Evolutionary conservation across 768 basidiomycete genomes (phyloP), one percentile per base, ranked within the genome.

Genomic region (Amanita rubescens): DNA sequence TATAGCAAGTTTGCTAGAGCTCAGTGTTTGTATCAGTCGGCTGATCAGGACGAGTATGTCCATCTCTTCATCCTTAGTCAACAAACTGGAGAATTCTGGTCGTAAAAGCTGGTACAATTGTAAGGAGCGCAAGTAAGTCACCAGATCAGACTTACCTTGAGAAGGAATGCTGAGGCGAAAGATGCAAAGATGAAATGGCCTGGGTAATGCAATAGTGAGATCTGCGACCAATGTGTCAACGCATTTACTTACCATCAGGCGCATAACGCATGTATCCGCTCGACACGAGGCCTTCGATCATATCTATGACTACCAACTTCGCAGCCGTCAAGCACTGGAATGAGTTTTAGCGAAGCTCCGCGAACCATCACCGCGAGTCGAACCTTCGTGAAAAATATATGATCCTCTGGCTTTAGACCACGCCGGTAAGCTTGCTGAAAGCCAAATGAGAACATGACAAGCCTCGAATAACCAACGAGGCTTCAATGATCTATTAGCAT

Each of bases 371-470:
- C 0, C 27, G n/a, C 6, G 9, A 10, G 25, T 5, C 51, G 43
- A 27, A 34, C 88, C 75, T 82, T 85, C 52, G 72, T 77, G 57
- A 90, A 82, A 65, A 86, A 85, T 19, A 88, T 62, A 15, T 80
- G 67, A 63, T 89, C 86, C 1, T 75, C 76, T 1, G 73, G 66
- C 56, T 81, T 74, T 25, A 87, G 76, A 1, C 87, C 85, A 7
- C 84, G 78, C 58, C 84, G 79, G 65, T 80, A 89, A 1, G 87
- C 87, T 59, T 90, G 84, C 58, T 91, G 88, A 69, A 90, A 90
- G 4, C 86, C 88, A 60, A 91, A 90, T 0, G 89, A 90, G 62
- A 80, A 89, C 86, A 90, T 88, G 46, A 91, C 89, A 10, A 91
- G 79, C 14, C 89, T 76, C 33, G 86, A 86, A 60, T 90, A 91